Percentiles rank a stretch among this genome's conserved stretches.
Evolutionary conservation across 768 basidiomycete genomes (phyloP).

Genomic region (Termitomyces sp.): DNA sequence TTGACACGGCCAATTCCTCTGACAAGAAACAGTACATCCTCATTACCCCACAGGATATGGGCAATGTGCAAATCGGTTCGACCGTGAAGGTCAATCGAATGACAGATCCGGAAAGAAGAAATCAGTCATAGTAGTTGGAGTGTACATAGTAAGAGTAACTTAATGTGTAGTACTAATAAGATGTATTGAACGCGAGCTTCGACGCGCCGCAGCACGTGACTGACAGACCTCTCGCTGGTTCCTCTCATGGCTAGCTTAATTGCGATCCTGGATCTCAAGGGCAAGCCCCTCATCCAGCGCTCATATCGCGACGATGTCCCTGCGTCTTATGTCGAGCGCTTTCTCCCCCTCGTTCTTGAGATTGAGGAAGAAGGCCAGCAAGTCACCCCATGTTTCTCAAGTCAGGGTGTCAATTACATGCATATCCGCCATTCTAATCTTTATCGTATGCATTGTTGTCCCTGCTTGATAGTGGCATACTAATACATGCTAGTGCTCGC

Average conservation of each 20-base stretch:
- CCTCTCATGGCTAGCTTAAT: conserved; percentile 54
- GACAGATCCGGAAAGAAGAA: conserved; percentile 65
- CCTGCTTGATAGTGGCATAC: background rate
- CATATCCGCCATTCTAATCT: conserved; percentile 98
- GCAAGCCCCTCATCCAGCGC: conserved; percentile 95
- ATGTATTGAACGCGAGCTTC: background rate
- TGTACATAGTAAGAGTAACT: background rate
- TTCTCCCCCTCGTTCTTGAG: conserved; percentile 89
- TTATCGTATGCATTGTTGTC: conserved; percentile 60
- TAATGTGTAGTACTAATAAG: background rate
- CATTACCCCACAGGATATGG: conserved; percentile 95
- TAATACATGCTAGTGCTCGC: conserved; percentile 67
- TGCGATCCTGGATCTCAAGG: conserved; percentile 97
- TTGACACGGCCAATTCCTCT: conserved; percentile 83
- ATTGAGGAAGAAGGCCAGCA: conserved; percentile 97
- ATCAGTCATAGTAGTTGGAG: background rate
- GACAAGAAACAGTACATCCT: conserved; percentile 91
- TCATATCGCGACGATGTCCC: conserved; percentile 97
- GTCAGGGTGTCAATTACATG: conserved; percentile 95
- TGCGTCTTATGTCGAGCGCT: conserved; percentile 83
- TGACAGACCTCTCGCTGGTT: background rate
- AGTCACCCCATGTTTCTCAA: conserved; percentile 94
- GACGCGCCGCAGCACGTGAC: background rate
- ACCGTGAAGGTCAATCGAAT: conserved; percentile 75
- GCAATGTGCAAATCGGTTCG: conserved; percentile 58